These are phyloP conservation scores for Amylocarpus encephaloides DNA, from an alignment of 2,329 filamentous ascomycete species.

Conservation along the genomic window DNA sequence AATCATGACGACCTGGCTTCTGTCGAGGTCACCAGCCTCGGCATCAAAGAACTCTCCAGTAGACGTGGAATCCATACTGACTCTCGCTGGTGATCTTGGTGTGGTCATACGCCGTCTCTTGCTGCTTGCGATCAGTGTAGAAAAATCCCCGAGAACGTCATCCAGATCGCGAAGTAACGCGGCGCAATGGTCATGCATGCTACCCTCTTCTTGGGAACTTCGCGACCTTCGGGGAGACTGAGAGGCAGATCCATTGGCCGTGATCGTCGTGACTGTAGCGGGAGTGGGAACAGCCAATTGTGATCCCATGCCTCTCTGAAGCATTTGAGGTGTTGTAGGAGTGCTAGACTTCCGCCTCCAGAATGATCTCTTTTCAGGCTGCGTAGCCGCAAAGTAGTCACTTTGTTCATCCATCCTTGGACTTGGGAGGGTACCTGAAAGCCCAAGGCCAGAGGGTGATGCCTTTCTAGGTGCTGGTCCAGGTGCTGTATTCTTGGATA, in stretches of 20 bases:
- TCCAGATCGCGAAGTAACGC: slow-evolving; percentile 82
- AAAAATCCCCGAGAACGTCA: slow-evolving; percentile 75
- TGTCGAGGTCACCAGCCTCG: slow-evolving; percentile 53
- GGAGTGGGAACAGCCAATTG: slow-evolving; percentile 27
- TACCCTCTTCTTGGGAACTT: slow-evolving; percentile 48
- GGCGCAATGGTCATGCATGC: slow-evolving; percentile 75
- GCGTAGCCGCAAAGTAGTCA: slow-evolving; percentile 47
- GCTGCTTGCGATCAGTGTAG: slow-evolving; percentile 66
- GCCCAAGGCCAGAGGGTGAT: slow-evolving; percentile 24
- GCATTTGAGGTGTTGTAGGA: slow-evolving; percentile 23
- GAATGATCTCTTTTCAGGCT: slow-evolving; percentile 64
- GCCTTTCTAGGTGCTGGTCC: slow-evolving; percentile 8
- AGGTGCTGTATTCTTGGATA: slow-evolving; percentile 78
- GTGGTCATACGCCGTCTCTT: slow-evolving; percentile 64
- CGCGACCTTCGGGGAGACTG: slow-evolving; percentile 14
- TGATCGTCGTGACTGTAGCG: slow-evolving; percentile 19
- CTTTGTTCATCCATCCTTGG: slow-evolving; percentile 41
- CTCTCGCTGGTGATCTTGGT: slow-evolving; percentile 42
- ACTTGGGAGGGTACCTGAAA: slow-evolving; percentile 14
- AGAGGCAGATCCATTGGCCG: slow-evolving; percentile 18
- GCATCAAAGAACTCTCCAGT: slow-evolving; percentile 96
- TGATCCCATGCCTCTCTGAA: slow-evolving; percentile 22
- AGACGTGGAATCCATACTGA: slow-evolving; percentile 73
- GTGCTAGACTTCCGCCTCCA: slow-evolving; percentile 80
- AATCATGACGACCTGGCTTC: slow-evolving; percentile 68